Base-by-base conservation (phyloP, 352 stramenopile genomes). In the Globisporangium carolinianum region DNA sequence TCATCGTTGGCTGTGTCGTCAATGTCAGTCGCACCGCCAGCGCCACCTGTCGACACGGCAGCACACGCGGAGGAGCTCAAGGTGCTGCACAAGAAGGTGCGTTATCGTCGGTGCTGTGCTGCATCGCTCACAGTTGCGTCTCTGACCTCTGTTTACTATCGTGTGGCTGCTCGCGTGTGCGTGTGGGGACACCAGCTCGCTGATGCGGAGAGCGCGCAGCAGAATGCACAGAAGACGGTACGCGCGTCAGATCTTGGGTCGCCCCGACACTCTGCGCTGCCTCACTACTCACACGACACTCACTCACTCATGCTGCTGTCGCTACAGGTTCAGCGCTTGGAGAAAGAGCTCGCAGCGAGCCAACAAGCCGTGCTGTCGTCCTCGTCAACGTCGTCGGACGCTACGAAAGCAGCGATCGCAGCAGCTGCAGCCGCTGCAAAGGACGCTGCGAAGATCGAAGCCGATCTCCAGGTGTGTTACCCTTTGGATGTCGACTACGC, bases 31-130 rank as follows among this genome's bases (percentile, higher is more conserved):
- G 43, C 67, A n/a, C 42, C 70, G 53, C 51, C 58, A 14, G 46
- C 63, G 8, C 43, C 66, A 12, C 56, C 65, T 14, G 45, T 55
- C 47, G 35, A 64, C 45, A 38, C 46, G 18, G 32, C 65, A 32
- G 47, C 47, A 5, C 72, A 70, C n/a, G 57, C 24, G 2, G 78
- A 87, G 14, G 78, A 86, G 45, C 52, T 83, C 0, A 66, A 68
- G 12, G 47, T 39, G 6, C 55, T 89, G 6, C 69, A 89, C 60
- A 86, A 68, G 58, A 86, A 88, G 77, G 80, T 87, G 53, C 6
- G 46, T 32, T 32, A 32, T 32, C 24, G 24, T 32, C 24, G 24
- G 24, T 32, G 24, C 24, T 32, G 24, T 32, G 24, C 24, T 32
- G 24, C 24, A 32, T 32, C 24, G 24, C 24, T 32, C 24, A 32